Evolutionary conservation across 768 basidiomycete species (phyloP).

Genomic region (Lanmaoa pseudosensibilis): DNA sequence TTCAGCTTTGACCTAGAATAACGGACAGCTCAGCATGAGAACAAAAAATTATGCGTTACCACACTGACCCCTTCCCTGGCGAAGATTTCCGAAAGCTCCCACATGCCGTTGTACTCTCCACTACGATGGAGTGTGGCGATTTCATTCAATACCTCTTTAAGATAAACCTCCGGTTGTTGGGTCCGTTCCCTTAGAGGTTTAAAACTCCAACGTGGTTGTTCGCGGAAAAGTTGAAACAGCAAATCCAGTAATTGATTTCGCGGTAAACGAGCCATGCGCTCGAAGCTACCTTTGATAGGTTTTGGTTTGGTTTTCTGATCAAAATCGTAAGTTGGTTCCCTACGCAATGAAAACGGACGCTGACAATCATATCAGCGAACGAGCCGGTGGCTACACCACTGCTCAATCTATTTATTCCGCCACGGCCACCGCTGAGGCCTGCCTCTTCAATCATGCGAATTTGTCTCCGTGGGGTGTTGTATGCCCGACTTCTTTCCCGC

Average conservation of each 20-base stretch:
- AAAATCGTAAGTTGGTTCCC: constrained; percentile 7
- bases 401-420: constrained; percentile 75
- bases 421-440: constrained; percentile 64
- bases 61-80: constrained; percentile 58
- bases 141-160: constrained; percentile 79
- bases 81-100: constrained; percentile 76
- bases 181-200: constrained; percentile 74
- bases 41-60: background rate
- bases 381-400: constrained; percentile 64
- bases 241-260: constrained; percentile 84
- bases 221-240: constrained; percentile 75
- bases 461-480: constrained; percentile 64
- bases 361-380: constrained; percentile 67
- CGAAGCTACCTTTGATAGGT: constrained; percentile 67
- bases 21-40: constrained; percentile 4
- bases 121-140: constrained; percentile 76
- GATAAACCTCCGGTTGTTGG: constrained; percentile 83
- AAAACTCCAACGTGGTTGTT: constrained; percentile 80
- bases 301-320: constrained; percentile 63
- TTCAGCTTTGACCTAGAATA: constrained; percentile 44
- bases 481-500: constrained; percentile 61
- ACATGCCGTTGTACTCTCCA: constrained; percentile 78
- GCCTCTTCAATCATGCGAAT: constrained; percentile 77
- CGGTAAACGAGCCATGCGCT: constrained; percentile 91
- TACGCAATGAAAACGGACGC: constrained; percentile 28